Base-by-base conservation (phyloP, 805 yeast species). In the Lachancea nothofagi region DNA sequence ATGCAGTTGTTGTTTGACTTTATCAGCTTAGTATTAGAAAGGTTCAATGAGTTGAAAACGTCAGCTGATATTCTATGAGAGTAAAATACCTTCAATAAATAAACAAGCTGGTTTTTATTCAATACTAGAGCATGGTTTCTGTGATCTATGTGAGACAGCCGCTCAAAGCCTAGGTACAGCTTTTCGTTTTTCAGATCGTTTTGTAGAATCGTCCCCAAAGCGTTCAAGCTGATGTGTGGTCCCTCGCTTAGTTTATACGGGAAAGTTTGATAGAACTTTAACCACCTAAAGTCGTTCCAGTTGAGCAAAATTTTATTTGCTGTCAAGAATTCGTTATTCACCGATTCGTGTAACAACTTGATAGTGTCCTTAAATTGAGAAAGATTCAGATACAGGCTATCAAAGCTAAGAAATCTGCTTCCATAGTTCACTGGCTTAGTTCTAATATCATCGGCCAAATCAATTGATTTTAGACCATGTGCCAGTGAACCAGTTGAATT, bases 151-250 rank as follows among this genome's bases (percentile, higher is more conserved):
- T 50, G 61, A 7, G 58, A 53, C 19, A 56, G 41, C 26, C 46
- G 53, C 29, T 61, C 50, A 49, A 62, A 61, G 15, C 65, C 62
- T 24, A 56, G 46, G 25, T 47, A 48, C 5, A 67, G 44, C 43
- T 61, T 65, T 37, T 64, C 67, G 42, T 61, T 54, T 23, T 62
- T 53, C 41, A 69, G 51, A 40, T 69, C 74, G 30, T 54, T 63
- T 43, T 67, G 70, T n/a, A 69, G 36, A 29, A 68, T 58, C 0
- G 70, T 60, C 3, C 66, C 60, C n/a, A 68, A 47, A 2, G 71
- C 65, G 44, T 65, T 66, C 26, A 68, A 48, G 30, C 65, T 60
- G 23, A 69, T 44, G 41, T 54, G 59, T 9, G 62, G 44, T 19
- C 57, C 55, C 10, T 53, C 48, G 4, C 42, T 32, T 6, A 33